Evolutionary conservation across 208 protist species (phyloP).

Genomic region (Acanthamoeba healyi): DNA sequence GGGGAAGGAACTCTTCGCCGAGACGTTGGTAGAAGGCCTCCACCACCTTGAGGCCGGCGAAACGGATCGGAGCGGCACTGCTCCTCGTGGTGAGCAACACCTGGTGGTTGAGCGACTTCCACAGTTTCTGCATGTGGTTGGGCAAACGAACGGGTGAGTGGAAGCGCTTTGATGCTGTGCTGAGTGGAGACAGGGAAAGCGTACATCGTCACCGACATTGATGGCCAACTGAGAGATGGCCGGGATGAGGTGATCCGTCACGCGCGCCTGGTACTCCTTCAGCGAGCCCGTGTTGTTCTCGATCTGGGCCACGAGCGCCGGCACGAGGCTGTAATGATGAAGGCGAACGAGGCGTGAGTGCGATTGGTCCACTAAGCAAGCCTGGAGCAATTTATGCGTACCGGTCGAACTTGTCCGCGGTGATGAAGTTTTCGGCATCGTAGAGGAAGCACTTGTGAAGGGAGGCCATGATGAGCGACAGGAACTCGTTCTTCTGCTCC

Average conservation of each 20-base stretch:
- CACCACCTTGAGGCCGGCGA: slow-evolving; percentile 49
- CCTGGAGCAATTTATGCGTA: not conserved
- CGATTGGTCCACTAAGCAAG: too few relatives aligned
- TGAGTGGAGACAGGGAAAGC: not conserved
- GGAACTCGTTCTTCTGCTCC: slow-evolving; percentile 38
- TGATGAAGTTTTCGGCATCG: slow-evolving; percentile 74
- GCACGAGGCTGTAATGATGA: not conserved
- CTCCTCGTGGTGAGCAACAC: slow-evolving; percentile 84
- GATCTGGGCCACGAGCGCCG: slow-evolving; percentile 51
- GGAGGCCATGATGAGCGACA: slow-evolving; percentile 72
- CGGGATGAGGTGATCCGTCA: slow-evolving; percentile 42
- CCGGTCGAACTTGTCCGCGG: slow-evolving; percentile 72
- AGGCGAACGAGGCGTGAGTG: too few relatives aligned
- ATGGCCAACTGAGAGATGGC: slow-evolving; percentile 57
- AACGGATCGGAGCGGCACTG: not conserved
- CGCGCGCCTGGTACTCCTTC: slow-evolving; percentile 18
- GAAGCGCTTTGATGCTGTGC: not conserved
- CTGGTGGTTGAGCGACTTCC: slow-evolving; percentile 87
- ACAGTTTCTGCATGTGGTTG: slow-evolving; percentile 72
- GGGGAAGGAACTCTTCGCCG: slow-evolving; percentile 86
- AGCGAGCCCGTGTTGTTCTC: slow-evolving; percentile 28
- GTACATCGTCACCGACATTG: slow-evolving; percentile 60
- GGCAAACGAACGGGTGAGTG: too few relatives aligned
- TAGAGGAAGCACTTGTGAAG: slow-evolving; percentile 83
- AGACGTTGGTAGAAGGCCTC: slow-evolving; percentile 84